Evolutionary conservation across 192 early-diverging fungal genomes (phyloP), one percentile per base, ranked within the genome.

Genomic region (Coemansia sp.): DNA sequence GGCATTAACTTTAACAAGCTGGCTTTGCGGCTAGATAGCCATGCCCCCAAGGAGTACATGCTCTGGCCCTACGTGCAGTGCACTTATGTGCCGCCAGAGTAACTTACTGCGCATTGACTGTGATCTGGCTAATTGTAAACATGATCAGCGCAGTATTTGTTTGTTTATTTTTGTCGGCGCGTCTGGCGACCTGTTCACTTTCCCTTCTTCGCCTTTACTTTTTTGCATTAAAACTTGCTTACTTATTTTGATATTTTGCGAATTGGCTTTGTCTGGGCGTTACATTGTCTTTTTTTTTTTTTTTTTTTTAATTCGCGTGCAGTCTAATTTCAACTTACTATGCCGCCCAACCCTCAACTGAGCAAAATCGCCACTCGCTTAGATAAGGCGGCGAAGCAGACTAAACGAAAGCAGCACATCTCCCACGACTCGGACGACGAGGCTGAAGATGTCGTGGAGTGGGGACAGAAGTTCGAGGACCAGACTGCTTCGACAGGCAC

Each of bases 311-410:
- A 45, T 48, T 63, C 25, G 15, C 7, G 29, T 31, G 29, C 15
- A 32, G 14, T 50, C 48, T 46, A 41, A 1, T 2, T 64, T 25
- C 17, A 19, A 8, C 37, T 44, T 23, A 6, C 3, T 31, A 73
- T 78, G 76, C 45, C 67, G 19, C 63, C 51, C 11, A 31, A 39
- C 14, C 27, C 39, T 12, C 74, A 66, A 38, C 64, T 67, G 37
- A 63, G 63, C 46, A 82, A 74, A 64, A 67, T 77, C 27, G 74
- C 80, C 41, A 65, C 32, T 21, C 71, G 66, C n/a, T 64, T 82
- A 4, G 60, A 58, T 61, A 82, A 77, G 59, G 80, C 75, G 5
- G 68, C 64, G 5, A 69, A 66, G 21, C 55, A 29, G 4, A 45
- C 57, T 7, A 65, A 66, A 34, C 67, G 68, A 53, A 73, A 68